Base-by-base conservation (phyloP, 192 early-diverging fungal genomes). In the Phlyctochytrium arcticum region DNA sequence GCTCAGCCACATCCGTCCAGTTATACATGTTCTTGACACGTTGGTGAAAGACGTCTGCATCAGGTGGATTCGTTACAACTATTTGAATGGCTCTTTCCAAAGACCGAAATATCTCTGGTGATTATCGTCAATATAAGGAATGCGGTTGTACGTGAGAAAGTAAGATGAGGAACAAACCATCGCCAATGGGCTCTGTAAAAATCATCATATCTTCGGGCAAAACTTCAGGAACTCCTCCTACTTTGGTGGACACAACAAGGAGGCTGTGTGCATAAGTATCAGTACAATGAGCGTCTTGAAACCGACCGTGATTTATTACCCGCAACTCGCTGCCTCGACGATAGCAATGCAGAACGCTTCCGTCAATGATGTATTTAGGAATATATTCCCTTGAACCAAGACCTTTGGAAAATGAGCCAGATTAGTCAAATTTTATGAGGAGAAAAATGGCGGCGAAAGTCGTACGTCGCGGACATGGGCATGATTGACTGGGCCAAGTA, bases 281-380 rank as follows among this genome's bases (percentile, higher is more conserved):
- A n/a, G n/a, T 62, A 55, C 24, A 29, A 33, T 46, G 29, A 48
- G 30, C 50, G 26, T 51, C 2, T 21, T 53, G 29, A 30, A 30
- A 5, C 50, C 5, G 30, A n/a, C 24, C n/a, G 29, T 53, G 29
- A 5, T 8, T 53, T 5, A 27, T 53, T 70, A 87, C 86, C 94
- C 96, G 31, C 92, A 94, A 42, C 89, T 90, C 5, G 94, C 96
- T 5, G 96, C 96, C 76, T 99, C 96, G 17, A 99, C 94, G 56
- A 99, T 98, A 5, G 92, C 94, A 47, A 96, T 99, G 68, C 96
- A 96, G 66, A 99, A 99, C 5, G 96, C 96, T 66, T 99, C 96
- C 1, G 95, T 99, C 72, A 98, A 78, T 37, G 92, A 93, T 27
- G 96, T 97, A 67, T 99, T 99, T 27, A 99, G 72, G 66, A 95